A percentile compares a stretch with the other conserved stretches of the same genome.
Conservation (phyloP, 495 filamentous ascomycete species). For the Aspergillus bridgeri region DNA sequence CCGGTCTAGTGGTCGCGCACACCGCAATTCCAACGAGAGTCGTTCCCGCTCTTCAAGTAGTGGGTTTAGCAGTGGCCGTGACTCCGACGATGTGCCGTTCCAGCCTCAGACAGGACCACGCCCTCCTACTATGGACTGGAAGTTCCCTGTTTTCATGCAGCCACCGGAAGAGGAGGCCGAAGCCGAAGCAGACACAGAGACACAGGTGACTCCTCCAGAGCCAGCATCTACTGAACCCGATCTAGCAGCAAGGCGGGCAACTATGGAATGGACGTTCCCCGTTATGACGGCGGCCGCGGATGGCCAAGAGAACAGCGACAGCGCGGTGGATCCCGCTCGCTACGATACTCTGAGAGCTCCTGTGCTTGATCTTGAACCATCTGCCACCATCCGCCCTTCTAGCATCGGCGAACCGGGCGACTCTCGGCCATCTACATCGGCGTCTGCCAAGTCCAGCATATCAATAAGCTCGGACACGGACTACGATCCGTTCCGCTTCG, state of each 20-base stretch:
- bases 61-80: constrained; percentile 21
- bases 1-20: constrained; percentile 36
- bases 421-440: constrained; percentile 42
- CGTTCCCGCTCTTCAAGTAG: constrained; percentile 32
- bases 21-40: constrained; percentile 36
- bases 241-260: constrained; percentile 15
- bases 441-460: constrained; percentile 29
- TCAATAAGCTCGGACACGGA: constrained; percentile 35
- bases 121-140: constrained; percentile 50
- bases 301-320: constrained; percentile 9
- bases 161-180: constrained; percentile 11
- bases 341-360: constrained; percentile 39
- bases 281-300: constrained; percentile 30
- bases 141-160: constrained; percentile 38
- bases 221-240: background rate
- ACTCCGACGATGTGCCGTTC: constrained; percentile 28
- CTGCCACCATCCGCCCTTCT: constrained; percentile 10
- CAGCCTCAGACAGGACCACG: constrained; percentile 37
- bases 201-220: background rate
- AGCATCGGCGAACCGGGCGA: constrained; percentile 24
- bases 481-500: constrained; percentile 47
- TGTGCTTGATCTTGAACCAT: constrained; percentile 17
- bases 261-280: constrained; percentile 47
- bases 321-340: constrained; percentile 19
- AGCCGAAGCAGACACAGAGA: constrained; percentile 10